Conservation (phyloP, 1,139 yeast genomes). For the Diutina scorzettiae region DNA sequence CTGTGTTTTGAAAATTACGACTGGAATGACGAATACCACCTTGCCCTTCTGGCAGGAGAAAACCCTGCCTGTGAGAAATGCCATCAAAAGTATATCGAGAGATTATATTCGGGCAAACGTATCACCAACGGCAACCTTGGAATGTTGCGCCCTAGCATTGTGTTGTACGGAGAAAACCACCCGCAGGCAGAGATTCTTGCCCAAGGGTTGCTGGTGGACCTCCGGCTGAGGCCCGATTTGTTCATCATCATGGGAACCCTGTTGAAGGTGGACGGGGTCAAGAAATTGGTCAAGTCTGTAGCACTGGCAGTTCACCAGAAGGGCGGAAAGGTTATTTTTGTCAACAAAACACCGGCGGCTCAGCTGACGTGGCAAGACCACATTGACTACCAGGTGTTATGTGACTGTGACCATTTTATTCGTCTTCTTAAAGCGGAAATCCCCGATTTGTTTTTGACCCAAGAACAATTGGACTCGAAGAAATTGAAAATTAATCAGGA, state of each 20-base stretch:
- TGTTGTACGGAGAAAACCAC: conserved; percentile 69
- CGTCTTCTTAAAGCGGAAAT: conserved; percentile 34
- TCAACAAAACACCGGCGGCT: conserved; percentile 43
- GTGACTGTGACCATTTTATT: conserved; percentile 81
- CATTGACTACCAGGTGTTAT: conserved; percentile 60
- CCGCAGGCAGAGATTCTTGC: conserved; percentile 61
- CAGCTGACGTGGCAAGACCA: conserved; percentile 40
- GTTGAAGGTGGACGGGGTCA: conserved; percentile 62
- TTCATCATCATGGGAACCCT: conserved; percentile 69
- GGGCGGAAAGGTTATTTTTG: conserved; percentile 50
- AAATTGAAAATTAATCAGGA: conserved; percentile 18
- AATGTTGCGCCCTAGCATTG: conserved; percentile 59
- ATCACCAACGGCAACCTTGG: conserved; percentile 43
- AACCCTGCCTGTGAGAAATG: conserved; percentile 60
- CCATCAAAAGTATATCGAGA: conserved; percentile 34
- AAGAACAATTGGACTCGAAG: conserved; percentile 37
- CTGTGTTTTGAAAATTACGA: conserved; percentile 45
- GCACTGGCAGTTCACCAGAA: conserved; percentile 48
- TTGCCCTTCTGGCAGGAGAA: conserved; percentile 32
- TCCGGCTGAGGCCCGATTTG: conserved; percentile 47
- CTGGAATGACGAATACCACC: conserved; percentile 32
- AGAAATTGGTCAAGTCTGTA: conserved; percentile 47
- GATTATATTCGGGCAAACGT: conserved; percentile 52
- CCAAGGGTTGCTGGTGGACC: conserved; percentile 42
- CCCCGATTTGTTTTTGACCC: conserved; percentile 49